A percentile compares a stretch with the other conserved stretches of the same genome.
Conservation (phyloP, 495 filamentous ascomycete genomes). For the Penicillium mononematosum region DNA sequence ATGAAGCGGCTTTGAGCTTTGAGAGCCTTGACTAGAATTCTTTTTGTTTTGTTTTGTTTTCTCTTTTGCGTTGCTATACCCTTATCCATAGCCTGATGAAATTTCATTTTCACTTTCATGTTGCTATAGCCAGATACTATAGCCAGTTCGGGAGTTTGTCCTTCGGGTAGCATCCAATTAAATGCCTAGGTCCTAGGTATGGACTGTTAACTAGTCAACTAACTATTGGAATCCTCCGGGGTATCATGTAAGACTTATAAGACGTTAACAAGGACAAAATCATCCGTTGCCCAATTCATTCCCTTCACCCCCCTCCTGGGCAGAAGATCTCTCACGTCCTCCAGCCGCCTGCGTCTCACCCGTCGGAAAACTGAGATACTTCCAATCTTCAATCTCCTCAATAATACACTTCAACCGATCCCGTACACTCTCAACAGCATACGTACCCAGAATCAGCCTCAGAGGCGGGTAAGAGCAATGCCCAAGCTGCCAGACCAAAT, state of each 20-base stretch:
- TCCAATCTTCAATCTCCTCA: conserved; percentile 94
- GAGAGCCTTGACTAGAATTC: too few relatives aligned
- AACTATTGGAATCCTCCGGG: neutral
- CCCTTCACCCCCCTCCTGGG: conserved; percentile 5
- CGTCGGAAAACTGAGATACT: conserved; percentile 63
- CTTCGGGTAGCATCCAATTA: too few relatives aligned
- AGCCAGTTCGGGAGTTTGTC: too few relatives aligned
- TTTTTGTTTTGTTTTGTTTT: too few relatives aligned
- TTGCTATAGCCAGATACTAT: too few relatives aligned
- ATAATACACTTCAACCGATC: conserved; percentile 86
- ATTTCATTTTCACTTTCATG: too few relatives aligned
- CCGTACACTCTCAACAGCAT: conserved; percentile 91
- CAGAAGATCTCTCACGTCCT: conserved; percentile 14
- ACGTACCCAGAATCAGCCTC: conserved; percentile 79
- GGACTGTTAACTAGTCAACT: too few relatives aligned
- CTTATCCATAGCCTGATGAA: too few relatives aligned
- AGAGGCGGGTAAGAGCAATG: conserved; percentile 91
- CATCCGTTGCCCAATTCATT: conserved; percentile 9
- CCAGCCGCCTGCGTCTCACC: conserved; percentile 30
- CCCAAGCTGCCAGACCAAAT: conserved; percentile 92
- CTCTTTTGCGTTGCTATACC: too few relatives aligned
- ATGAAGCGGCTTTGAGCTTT: too few relatives aligned
- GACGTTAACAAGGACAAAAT: neutral
- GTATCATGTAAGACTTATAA: neutral
- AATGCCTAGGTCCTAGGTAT: too few relatives aligned